These are phyloP conservation scores for Solanum rostratum DNA, from an alignment of 257 asterid species.

Conservation along the genomic window DNA sequence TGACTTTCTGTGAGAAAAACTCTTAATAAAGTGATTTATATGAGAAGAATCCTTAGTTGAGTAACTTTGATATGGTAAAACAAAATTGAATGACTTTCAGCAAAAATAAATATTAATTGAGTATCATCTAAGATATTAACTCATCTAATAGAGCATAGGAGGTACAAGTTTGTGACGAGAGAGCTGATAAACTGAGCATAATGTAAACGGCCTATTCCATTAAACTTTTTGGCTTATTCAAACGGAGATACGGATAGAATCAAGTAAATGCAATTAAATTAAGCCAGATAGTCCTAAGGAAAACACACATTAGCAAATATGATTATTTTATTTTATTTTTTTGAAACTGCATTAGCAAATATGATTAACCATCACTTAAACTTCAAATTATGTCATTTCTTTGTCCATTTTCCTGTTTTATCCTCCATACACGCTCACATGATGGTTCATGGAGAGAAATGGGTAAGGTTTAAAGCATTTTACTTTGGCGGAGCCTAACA, in stretches of 20 bases:
- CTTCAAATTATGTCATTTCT: neutral
- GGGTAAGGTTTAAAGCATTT: neutral
- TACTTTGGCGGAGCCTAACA: neutral
- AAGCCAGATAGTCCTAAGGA: neutral
- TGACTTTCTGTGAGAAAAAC: no score
- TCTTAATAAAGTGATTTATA: no score
- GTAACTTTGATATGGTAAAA: no score
- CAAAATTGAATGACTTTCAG: no score
- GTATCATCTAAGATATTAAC: no score
- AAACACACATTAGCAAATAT: neutral
- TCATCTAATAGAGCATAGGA: neutral
- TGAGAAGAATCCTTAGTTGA: no score
- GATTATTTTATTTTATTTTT: no score
- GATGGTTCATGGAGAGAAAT: neutral
- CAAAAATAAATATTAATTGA: no score
- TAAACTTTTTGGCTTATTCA: neutral
- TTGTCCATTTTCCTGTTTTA: neutral
- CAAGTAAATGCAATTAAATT: neutral
- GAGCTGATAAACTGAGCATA: neutral
- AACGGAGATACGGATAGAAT: neutral
- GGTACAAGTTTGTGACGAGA: neutral
- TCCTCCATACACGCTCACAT: neutral
- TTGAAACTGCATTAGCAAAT: neutral
- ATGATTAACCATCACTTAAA: neutral
- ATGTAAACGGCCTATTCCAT: neutral